These are phyloP conservation scores for Leishmania lainsoni DNA, from an alignment of 208 protist species.

Conservation along the genomic window DNA sequence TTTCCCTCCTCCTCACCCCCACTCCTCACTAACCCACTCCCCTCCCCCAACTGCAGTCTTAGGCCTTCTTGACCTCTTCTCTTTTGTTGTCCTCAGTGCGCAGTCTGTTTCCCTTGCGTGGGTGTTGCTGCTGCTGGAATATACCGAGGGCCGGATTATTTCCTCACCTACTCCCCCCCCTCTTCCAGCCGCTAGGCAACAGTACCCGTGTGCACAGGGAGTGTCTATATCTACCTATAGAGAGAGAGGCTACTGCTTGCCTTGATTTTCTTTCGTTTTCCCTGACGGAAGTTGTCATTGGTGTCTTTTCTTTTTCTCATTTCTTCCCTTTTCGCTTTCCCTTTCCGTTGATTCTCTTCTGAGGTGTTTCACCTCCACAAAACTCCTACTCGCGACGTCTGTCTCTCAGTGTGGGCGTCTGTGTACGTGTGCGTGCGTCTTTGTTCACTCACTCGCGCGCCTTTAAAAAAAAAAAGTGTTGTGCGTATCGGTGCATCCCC, in stretches of 20 bases:
- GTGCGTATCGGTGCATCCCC: not conserved
- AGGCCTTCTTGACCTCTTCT: not conserved
- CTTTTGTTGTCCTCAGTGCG: not conserved
- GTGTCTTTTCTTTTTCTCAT: not conserved
- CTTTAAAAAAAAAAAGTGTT: conserved; percentile 1
- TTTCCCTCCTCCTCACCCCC: not conserved
- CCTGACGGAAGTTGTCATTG: not conserved
- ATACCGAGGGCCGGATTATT: not conserved
- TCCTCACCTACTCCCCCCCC: no score
- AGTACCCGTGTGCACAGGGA: not conserved
- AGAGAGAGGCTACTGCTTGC: not conserved
- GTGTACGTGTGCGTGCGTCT: not conserved
- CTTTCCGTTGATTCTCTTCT: not conserved
- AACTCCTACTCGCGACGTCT: not conserved
- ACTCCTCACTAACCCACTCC: not conserved
- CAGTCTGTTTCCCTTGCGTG: not conserved
- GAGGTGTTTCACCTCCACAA: not conserved
- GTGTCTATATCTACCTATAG: not conserved
- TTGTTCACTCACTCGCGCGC: not conserved
- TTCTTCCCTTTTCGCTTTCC: not conserved
- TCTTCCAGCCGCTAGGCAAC: not conserved
- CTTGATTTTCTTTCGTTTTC: not conserved
- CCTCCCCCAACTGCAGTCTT: not conserved
- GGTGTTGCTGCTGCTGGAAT: not conserved
- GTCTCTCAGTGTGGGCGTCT: not conserved